These are phyloP conservation scores for Cystobasidium sp. DNA, from an alignment of 1,284 basidiomycete species.

Conservation along the genomic window DNA sequence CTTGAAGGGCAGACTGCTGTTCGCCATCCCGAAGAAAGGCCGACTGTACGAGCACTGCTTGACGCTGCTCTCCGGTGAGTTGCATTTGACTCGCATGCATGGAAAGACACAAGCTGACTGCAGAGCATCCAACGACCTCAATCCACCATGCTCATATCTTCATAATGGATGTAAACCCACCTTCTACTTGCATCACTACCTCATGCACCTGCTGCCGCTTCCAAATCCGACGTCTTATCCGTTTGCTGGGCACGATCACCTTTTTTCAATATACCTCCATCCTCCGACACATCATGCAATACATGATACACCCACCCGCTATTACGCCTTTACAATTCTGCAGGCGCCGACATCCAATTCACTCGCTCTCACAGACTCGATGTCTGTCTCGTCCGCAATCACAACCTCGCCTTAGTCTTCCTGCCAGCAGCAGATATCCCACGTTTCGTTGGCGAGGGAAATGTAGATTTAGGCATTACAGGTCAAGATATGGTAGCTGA, in stretches of 20 bases:
- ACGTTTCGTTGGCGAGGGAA: constrained; percentile 96
- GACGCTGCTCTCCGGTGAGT: constrained; percentile 76
- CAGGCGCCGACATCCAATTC: constrained; percentile 96
- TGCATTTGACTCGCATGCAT: neutral
- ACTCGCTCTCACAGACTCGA: constrained; percentile 85
- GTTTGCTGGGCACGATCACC: constrained; percentile 4
- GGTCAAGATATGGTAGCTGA: constrained; percentile 98
- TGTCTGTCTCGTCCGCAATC: constrained; percentile 88
- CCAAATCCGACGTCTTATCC: constrained; percentile 3
- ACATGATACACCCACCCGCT: neutral
- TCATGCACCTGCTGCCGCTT: neutral
- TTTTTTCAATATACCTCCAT: neutral
- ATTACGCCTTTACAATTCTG: neutral
- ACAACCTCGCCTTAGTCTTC: constrained; percentile 94
- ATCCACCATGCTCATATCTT: neutral
- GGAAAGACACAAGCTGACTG: constrained; percentile 14
- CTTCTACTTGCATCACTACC: neutral
- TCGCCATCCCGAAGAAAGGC: constrained; percentile 98
- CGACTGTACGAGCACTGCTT: constrained; percentile 91
- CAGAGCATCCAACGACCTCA: neutral
- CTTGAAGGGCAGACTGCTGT: constrained; percentile 75
- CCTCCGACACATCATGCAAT: too few species aligned
- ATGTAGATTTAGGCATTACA: constrained; percentile 87
- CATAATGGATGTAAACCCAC: too few species aligned
- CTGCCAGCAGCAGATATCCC: constrained; percentile 97